phyloP scores from a whole-genome alignment of 2,329 filamentous ascomycete species.

The Didymella pomorum region DNA sequence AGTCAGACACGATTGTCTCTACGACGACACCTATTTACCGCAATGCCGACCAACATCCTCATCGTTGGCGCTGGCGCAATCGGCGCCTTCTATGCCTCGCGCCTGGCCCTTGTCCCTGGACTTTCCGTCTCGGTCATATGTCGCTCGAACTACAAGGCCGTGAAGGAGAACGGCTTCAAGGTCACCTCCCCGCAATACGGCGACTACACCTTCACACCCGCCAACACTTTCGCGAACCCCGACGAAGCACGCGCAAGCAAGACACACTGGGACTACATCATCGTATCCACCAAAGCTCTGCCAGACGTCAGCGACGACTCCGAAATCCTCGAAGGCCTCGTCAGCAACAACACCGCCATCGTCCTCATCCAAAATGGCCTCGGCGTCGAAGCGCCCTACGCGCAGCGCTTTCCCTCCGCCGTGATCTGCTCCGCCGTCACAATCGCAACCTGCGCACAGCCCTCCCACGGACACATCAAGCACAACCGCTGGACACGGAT shows the following conservation, averaged over 20 bases:
- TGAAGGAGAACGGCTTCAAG: conserved; percentile 67
- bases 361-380: conserved; percentile 76
- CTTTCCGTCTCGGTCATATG: conserved; percentile 74
- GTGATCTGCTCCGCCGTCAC: conserved; percentile 74
- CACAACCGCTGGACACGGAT: conserved; percentile 80
- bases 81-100: conserved; percentile 75
- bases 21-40: background rate
- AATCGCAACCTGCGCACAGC: conserved; percentile 73
- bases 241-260: conserved; percentile 61
- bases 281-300: conserved; percentile 75
- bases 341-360: conserved; percentile 63
- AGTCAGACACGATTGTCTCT: background rate
- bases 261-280: conserved; percentile 68
- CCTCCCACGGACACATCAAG: conserved; percentile 66
- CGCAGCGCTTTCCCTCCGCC: conserved; percentile 65
- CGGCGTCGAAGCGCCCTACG: conserved; percentile 73
- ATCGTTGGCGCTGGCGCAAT: conserved; percentile 76
- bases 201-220: conserved; percentile 69
- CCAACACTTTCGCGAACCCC: conserved; percentile 69
- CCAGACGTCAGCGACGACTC: conserved; percentile 71
- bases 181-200: conserved; percentile 73
- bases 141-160: conserved; percentile 74
- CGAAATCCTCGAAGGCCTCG: conserved; percentile 66
- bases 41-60: conserved; percentile 62
- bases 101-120: conserved; percentile 66